Evolutionary conservation across 495 filamentous ascomycete species (phyloP).

Genomic region (Penicillium goetzii): DNA sequence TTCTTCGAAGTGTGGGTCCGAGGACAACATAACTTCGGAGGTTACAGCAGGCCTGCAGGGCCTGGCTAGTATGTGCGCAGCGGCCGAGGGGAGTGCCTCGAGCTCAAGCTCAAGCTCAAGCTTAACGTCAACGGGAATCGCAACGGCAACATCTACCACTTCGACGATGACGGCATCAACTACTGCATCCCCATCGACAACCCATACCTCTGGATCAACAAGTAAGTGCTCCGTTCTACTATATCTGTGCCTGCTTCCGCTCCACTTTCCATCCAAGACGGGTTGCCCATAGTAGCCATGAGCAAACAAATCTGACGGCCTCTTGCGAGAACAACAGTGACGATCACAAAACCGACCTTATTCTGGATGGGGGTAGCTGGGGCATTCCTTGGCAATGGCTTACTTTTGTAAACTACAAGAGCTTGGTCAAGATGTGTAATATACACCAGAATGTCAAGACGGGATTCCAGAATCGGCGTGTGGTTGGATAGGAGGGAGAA

Average conservation of each 20-base stretch:
- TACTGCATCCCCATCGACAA: neutral
- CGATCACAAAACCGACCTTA: neutral
- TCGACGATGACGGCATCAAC: neutral
- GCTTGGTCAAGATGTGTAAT: neutral
- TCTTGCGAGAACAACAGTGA: neutral
- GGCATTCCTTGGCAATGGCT: neutral
- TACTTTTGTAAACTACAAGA: neutral
- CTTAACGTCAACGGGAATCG: neutral
- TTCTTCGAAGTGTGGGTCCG: neutral
- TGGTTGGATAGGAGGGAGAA: neutral
- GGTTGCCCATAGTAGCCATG: neutral
- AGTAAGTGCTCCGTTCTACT: neutral
- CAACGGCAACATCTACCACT: neutral
- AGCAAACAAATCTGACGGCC: neutral
- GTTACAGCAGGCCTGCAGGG: neutral
- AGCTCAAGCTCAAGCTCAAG: neutral
- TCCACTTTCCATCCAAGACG: neutral
- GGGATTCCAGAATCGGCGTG: neutral
- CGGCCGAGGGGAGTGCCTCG: neutral
- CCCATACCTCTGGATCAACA: neutral
- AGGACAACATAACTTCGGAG: neutral
- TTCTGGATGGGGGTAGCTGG: neutral
- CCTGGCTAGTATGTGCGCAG: neutral
- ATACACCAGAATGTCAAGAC: neutral
- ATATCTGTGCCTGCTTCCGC: neutral